Base-by-base conservation (phyloP, 208 protist species). In the Eutreptiella sp. region DNA sequence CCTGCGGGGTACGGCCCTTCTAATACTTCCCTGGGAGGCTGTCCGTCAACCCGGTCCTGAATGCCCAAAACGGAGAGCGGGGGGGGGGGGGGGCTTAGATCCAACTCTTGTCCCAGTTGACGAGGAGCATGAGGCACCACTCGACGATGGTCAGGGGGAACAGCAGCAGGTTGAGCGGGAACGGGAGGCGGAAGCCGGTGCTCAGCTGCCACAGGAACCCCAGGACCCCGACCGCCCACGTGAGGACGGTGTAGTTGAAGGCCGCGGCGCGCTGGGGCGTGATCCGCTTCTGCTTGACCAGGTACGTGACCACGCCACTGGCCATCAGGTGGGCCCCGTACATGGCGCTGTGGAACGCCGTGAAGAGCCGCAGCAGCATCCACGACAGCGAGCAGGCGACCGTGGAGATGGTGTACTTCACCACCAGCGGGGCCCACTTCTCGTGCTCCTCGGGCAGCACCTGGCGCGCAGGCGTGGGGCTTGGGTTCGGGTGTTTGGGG, bases 131-230 rank as follows among this genome's bases (percentile, higher is more conserved):
- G 7, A 90, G 46, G 2, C 78, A 5, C 14, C 63, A 71, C 68
- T 90, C 82, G 0, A 58, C 19, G 4, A 84, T 47, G 1, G 72
- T 80, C 1, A 84, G 23, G 28, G 84, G 85, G 3, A 87, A 63
- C 1, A 90, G 63, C 0, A 88, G 7, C 19, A 90, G 1, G 53
- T 80, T 84, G 32, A 90, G 53, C 4, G 85, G 83, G 65, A 90
- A 90, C 0, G 79, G 76, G 9, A 87, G 41, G 14, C 72, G 53
- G 42, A 74, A 75, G 23, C 63, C 58, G 38, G 72, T 53, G 5
- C 68, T 54, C 1, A 74, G 34, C 68, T 90, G 85, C 69, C 80
- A 90, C 26, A 81, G 52, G 53, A 90, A 73, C 31, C 85, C 85
- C 41, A 83, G 42, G 39, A 53, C 43, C 1, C 81, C 72, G 21